These are phyloP conservation scores for Pyrus hybrid DNA, from an alignment of 331 rosid genomes.

Conservation along the genomic window DNA sequence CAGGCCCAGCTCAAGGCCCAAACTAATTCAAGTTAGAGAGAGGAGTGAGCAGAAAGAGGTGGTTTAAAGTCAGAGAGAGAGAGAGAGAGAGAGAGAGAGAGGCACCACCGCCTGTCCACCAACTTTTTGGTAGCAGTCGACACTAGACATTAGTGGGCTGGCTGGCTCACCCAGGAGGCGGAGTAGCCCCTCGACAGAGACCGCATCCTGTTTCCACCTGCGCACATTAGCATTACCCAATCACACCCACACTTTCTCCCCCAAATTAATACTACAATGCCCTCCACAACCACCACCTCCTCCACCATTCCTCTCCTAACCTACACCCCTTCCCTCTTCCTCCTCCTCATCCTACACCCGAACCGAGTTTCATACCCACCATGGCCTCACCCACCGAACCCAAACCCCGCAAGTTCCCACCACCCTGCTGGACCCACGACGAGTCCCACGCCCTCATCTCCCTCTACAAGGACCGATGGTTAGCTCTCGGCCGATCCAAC, in stretches of 20 bases:
- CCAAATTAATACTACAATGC: neutral
- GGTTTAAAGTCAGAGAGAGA: too few species aligned
- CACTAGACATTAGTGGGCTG: too few species aligned
- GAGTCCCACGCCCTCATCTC: conserved; percentile 54
- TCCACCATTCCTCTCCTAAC: neutral
- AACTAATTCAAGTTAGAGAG: too few species aligned
- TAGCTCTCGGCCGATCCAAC: conserved; percentile 56
- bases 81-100: too few species aligned
- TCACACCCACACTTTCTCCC: neutral
- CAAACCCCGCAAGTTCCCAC: conserved; percentile 21
- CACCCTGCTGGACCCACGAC: conserved; percentile 62
- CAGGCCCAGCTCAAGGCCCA: neutral
- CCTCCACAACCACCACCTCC: neutral
- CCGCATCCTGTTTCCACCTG: neutral
- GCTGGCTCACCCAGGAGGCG: too few species aligned
- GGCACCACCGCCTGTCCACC: neutral
- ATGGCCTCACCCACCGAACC: conserved; percentile 18
- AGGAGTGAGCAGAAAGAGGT: too few species aligned
- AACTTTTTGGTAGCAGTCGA: too few species aligned
- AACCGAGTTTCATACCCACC: neutral
- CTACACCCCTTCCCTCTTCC: neutral
- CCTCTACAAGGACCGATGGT: conserved; percentile 51
- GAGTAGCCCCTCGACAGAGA: neutral
- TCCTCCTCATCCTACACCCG: neutral
- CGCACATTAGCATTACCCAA: conserved; percentile 7